Evolutionary conservation across 176 grass and related monocot species (phyloP).

Genomic region (Secale cereale): DNA sequence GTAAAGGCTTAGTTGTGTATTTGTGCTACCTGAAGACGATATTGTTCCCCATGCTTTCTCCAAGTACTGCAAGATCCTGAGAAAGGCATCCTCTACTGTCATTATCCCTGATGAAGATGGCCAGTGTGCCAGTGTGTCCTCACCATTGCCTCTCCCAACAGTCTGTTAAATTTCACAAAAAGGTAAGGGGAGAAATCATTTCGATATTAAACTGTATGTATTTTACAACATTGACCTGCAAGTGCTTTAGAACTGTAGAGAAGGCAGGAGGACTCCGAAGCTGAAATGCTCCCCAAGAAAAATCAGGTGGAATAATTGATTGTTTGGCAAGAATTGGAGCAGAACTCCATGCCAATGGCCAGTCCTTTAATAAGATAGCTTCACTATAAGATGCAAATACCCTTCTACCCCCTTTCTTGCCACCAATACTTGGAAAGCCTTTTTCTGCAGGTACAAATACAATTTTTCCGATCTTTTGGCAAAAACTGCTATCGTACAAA

Average conservation of each 20-base stretch:
- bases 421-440: constrained; percentile 94
- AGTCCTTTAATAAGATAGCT: constrained; percentile 78
- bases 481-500: constrained; percentile 82
- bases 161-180: constrained; percentile 48
- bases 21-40: constrained; percentile 73
- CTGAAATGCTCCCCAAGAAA: constrained; percentile 89
- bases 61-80: constrained; percentile 76
- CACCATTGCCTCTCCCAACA: constrained; percentile 91
- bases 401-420: constrained; percentile 90
- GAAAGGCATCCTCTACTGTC: constrained; percentile 80
- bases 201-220: constrained; percentile 13
- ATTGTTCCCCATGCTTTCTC: constrained; percentile 85
- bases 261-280: constrained; percentile 84
- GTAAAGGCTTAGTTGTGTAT: constrained; percentile 14
- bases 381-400: constrained; percentile 86
- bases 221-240: constrained; percentile 53
- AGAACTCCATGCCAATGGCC: constrained; percentile 86
- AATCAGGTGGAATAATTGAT: constrained; percentile 83
- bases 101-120: constrained; percentile 74
- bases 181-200: constrained; percentile 16
- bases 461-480: constrained; percentile 84
- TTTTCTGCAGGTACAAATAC: constrained; percentile 94
- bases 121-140: constrained; percentile 93
- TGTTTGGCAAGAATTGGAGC: constrained; percentile 86
- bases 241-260: constrained; percentile 79